phyloP scores from a whole-genome alignment of 2,329 filamentous ascomycete genomes.

The Diaporthe sp. region DNA sequence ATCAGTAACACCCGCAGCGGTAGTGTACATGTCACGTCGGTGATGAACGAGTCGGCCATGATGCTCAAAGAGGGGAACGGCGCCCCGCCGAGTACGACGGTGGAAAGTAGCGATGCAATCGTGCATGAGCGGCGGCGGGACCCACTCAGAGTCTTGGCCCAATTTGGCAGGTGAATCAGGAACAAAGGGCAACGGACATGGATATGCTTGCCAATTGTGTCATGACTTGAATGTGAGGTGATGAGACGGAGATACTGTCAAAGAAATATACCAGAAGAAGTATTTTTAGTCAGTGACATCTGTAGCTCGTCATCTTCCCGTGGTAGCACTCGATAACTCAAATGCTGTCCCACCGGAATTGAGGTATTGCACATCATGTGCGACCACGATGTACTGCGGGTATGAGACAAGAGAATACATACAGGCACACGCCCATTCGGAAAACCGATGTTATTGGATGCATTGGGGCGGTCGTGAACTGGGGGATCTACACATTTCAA shows the following conservation, averaged over 20 bases:
- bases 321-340: not conserved
- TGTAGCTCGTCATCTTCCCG: not conserved
- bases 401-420: not conserved
- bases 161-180: constrained; percentile 10
- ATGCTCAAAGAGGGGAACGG: not conserved
- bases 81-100: constrained; percentile 9
- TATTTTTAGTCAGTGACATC: not conserved
- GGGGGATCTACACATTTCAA: not conserved
- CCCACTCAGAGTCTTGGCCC: constrained; percentile 4
- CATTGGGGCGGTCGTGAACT: not conserved
- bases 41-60: constrained; percentile 22
- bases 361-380: not conserved
- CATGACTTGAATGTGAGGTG: not conserved
- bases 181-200: not conserved
- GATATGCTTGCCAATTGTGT: constrained; percentile 7
- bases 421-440: not conserved
- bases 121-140: constrained; percentile 15
- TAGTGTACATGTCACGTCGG: not conserved
- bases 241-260: not conserved
- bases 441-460: not conserved
- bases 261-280: not conserved
- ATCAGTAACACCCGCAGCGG: not conserved
- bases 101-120: constrained; percentile 4
- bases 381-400: not conserved
- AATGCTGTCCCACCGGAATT: not conserved